These are phyloP conservation scores for Teratosphaeria epicoccoides DNA, from an alignment of 2,329 filamentous ascomycete genomes.

Conservation along the genomic window DNA sequence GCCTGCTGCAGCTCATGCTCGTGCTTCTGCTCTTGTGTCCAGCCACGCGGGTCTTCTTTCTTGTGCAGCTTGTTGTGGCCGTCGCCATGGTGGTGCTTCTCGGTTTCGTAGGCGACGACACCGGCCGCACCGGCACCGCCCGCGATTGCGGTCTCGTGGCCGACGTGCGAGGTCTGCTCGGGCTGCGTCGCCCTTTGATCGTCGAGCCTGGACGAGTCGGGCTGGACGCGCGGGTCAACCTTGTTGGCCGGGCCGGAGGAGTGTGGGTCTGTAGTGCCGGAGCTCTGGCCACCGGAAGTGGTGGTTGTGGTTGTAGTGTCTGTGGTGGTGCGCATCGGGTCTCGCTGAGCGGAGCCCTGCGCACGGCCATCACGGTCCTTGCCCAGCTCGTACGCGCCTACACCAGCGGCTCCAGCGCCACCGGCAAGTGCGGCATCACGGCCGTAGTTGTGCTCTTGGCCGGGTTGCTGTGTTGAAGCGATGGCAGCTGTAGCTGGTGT, in stretches of 20 bases:
- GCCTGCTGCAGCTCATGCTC: slow-evolving; percentile 20
- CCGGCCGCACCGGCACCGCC: slow-evolving; percentile 13
- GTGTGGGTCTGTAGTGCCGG: slow-evolving; percentile 12
- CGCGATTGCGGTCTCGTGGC: slow-evolving; percentile 19
- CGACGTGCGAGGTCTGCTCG: slow-evolving; percentile 8
- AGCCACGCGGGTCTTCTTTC: slow-evolving; percentile 21
- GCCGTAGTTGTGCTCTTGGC: slow-evolving; percentile 19
- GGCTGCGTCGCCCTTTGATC: neutral
- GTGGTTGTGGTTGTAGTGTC: neutral
- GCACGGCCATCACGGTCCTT: slow-evolving; percentile 2
- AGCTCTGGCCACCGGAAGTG: no score
- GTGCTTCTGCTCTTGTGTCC: slow-evolving; percentile 8
- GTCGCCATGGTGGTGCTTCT: slow-evolving; percentile 12
- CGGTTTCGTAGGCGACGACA: slow-evolving; percentile 20
- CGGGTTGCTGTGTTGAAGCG: neutral
- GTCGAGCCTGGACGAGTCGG: neutral
- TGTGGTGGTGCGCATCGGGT: neutral
- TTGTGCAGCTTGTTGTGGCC: slow-evolving; percentile 32
- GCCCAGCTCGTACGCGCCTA: slow-evolving; percentile 10
- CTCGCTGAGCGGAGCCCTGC: neutral
- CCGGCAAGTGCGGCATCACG: slow-evolving; percentile 25
- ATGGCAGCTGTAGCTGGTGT: neutral
- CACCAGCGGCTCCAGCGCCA: slow-evolving; percentile 24
- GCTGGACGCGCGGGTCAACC: slow-evolving; percentile 10
- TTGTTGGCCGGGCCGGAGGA: slow-evolving; percentile 12